phyloP scores from a whole-genome alignment of 2,329 filamentous ascomycete species.

The Trichoderma koningii region DNA sequence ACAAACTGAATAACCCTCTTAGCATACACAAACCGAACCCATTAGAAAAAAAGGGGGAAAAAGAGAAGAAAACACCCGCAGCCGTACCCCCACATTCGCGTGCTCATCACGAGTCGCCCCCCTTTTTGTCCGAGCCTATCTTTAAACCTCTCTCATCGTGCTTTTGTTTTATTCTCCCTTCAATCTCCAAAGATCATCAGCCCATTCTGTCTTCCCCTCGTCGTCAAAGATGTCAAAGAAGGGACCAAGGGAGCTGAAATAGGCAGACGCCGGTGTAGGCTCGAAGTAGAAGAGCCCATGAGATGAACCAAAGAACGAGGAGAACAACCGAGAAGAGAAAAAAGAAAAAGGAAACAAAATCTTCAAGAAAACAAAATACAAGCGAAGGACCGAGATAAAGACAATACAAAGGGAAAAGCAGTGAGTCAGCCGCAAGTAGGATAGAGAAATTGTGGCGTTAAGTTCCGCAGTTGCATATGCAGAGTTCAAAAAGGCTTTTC shows the following conservation, averaged over 20 bases:
- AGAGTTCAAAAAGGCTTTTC: not conserved
- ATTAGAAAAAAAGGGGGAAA: not conserved
- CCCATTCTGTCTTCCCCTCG: not conserved
- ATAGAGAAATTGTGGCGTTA: not conserved
- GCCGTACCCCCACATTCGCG: not conserved
- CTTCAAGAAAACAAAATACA: not conserved
- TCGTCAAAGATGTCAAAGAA: not conserved
- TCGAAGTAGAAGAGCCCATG: not conserved
- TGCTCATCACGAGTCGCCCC: not conserved
- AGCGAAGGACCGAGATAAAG: not conserved
- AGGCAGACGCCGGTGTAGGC: not conserved
- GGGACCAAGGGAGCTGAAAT: not conserved
- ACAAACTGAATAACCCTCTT: not conserved
- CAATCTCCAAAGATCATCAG: not conserved
- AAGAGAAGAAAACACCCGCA: not conserved
- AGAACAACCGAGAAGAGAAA: not conserved
- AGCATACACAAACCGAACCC: not conserved
- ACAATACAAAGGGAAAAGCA: not conserved
- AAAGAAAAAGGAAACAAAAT: not conserved
- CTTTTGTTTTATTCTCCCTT: not conserved
- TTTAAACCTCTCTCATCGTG: no score
- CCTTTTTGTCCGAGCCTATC: not conserved
- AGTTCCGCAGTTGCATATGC: slow-evolving; percentile 8
- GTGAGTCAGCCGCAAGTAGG: not conserved
- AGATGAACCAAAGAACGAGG: not conserved